These are phyloP conservation scores for Ophiocordyceps robertsii DNA, from an alignment of 2,329 filamentous ascomycete genomes.

Conservation along the genomic window DNA sequence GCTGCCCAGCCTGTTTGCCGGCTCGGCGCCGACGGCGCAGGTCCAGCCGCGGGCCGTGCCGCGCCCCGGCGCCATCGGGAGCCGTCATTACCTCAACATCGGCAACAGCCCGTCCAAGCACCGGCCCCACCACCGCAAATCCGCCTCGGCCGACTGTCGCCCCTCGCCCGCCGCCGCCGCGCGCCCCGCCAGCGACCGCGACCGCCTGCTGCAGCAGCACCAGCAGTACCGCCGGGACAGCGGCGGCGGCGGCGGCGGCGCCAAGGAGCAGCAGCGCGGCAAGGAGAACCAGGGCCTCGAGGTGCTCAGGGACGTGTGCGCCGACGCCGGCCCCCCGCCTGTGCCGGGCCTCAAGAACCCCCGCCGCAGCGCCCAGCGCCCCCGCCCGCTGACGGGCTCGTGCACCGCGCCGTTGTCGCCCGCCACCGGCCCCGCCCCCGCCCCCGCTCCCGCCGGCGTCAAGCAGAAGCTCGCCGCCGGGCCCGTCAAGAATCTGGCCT, in stretches of 20 bases:
- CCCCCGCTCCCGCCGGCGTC: not conserved
- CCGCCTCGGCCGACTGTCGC: conserved; percentile 1
- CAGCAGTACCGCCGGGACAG: not conserved
- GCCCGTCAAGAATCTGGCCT: conserved; percentile 11
- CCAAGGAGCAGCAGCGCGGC: conserved; percentile 10
- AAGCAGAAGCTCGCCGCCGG: not conserved
- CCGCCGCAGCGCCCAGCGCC: not conserved
- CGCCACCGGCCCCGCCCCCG: too few species aligned
- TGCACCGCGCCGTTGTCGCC: too few species aligned
- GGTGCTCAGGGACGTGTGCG: conserved; percentile 5
- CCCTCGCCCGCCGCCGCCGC: not conserved
- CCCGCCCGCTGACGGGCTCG: too few species aligned
- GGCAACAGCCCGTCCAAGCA: conserved; percentile 14
- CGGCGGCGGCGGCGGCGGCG: conserved; percentile 8
- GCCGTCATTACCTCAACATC: conserved; percentile 33
- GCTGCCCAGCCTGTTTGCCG: conserved; percentile 22
- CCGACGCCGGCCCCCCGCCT: not conserved
- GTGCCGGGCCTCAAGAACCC: not conserved
- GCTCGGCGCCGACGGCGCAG: conserved; percentile 11
- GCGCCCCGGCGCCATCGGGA: conserved; percentile 21
- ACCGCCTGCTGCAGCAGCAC: too few species aligned
- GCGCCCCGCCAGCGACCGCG: not conserved
- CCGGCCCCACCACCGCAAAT: conserved; percentile 6
- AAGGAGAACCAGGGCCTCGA: conserved; percentile 9
- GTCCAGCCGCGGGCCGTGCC: conserved; percentile 10